Conservation (phyloP, 345 rosid species). For the Salix arbutifolia region DNA sequence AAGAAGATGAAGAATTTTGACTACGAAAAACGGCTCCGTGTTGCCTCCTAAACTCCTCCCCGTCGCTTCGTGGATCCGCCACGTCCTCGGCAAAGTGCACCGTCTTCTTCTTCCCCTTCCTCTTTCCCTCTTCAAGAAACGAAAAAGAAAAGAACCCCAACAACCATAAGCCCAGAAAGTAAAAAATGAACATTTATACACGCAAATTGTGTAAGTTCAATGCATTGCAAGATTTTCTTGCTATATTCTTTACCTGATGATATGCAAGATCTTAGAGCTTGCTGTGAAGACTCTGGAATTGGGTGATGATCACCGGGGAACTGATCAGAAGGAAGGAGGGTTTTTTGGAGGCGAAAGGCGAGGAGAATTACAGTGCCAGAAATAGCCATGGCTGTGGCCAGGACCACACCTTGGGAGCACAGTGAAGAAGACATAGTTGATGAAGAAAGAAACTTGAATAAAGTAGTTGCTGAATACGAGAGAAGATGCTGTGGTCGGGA, state of each 20-base stretch:
- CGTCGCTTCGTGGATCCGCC: conserved; percentile 48
- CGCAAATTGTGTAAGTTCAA: not conserved
- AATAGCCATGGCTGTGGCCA: conserved; percentile 78
- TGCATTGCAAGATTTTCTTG: not conserved
- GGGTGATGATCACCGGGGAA: conserved; percentile 22
- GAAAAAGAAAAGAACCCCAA: not conserved
- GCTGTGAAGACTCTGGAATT: conserved; percentile 22
- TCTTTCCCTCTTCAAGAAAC: conserved; percentile 29
- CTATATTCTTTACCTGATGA: conserved; percentile 40
- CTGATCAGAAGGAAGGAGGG: conserved; percentile 13
- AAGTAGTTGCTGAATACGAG: not conserved
- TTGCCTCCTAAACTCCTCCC: conserved; percentile 43
- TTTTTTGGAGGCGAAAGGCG: conserved; percentile 59
- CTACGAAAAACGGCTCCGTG: not conserved
- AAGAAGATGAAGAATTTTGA: not conserved
- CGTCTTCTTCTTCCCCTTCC: conserved; percentile 39
- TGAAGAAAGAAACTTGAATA: not conserved
- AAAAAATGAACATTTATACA: not conserved
- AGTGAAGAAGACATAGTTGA: conserved; percentile 44
- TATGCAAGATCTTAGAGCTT: conserved; percentile 46
- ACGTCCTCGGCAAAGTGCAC: conserved; percentile 61
- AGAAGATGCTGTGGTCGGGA: conserved; percentile 12
- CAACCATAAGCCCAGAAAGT: not conserved
- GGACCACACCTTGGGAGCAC: conserved; percentile 53
- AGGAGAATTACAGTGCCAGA: conserved; percentile 72